phyloP scores from a whole-genome alignment of 139 green algal genomes.

The Pseudopediastrum boryanum region DNA sequence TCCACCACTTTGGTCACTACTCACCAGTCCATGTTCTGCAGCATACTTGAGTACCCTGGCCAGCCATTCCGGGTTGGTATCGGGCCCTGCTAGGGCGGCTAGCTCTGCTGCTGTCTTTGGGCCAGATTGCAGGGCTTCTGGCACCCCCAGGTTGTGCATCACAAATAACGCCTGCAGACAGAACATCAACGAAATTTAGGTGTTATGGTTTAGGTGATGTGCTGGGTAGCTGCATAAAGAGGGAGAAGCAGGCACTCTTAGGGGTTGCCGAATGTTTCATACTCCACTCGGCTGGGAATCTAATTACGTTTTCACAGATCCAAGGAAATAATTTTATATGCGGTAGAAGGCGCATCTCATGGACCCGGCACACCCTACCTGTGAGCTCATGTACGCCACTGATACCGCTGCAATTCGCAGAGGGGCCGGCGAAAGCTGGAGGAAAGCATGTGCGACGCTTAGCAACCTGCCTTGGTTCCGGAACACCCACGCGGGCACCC shows the following conservation, averaged over 20 bases:
- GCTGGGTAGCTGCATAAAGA: neutral
- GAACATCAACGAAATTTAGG: neutral
- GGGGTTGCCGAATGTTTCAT: too few relatives aligned
- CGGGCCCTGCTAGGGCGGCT: too few relatives aligned
- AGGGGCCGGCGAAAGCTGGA: neutral
- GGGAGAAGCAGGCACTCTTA: too few relatives aligned
- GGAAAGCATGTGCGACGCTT: neutral
- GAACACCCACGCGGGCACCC: neutral
- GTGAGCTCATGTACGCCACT: neutral
- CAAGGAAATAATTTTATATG: too few relatives aligned
- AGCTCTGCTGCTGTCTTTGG: neutral
- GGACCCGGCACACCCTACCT: too few relatives aligned
- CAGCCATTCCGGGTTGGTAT: neutral
- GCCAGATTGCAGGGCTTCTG: neutral
- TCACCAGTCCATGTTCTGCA: too few relatives aligned
- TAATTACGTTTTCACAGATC: too few relatives aligned
- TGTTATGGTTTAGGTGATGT: too few relatives aligned
- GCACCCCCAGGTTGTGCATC: neutral
- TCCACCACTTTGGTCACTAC: too few relatives aligned
- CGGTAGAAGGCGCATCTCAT: too few relatives aligned
- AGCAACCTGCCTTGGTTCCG: neutral
- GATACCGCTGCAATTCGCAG: neutral
- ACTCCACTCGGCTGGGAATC: too few relatives aligned
- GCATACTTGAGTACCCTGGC: neutral
- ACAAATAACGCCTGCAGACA: neutral